Base-by-base conservation (phyloP, 768 basidiomycete species). In the Holtermannia corniformis region DNA sequence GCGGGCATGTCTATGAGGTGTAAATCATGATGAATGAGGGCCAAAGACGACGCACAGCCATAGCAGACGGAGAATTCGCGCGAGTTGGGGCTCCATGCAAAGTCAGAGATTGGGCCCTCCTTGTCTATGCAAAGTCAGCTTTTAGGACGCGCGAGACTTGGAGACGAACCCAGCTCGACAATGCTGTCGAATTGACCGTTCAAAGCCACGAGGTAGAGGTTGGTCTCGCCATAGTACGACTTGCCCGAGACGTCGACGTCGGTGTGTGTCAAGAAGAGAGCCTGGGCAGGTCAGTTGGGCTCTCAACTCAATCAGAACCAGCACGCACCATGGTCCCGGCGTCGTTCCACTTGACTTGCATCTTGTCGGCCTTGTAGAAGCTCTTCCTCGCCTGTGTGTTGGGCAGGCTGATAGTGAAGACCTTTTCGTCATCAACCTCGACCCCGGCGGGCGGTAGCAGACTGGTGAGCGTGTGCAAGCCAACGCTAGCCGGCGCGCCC, bases 221-320 rank as follows among this genome's bases (percentile, higher is more conserved):
- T 87, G 2, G 92, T 95, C 76, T 97, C 93, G 50, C 95, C 95
- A 61, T 97, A 99, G 72, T 99, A 99, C 64, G 85, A 91, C 80
- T 87, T 95, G 73, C 93, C 93, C 44, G 87, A 85, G 69, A 87
- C 88, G 67, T 99, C 93, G 49, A 96, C 92, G 64, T 99, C 95
- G 3, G 92, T 93, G 66, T 92, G 89, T 0, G 93, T 92, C 32
- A 96, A 74, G 55, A 96, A 79, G 51, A 99, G 76, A 1, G 69
- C 72, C 71, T 73, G 43, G 12, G 20, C 12, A 4, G 2, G 44
- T 57, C 54, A 57, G 50, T 53, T 45, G 14, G 10, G 12, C 21
- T 42, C 4, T 23, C 20, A 49, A 5, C 25, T 10, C 20, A 5
- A 23, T 11, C 13, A 14, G 54, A 47, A 21, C 23, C n/a, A 11